These are phyloP conservation scores for Beauveria sp. DNA, from an alignment of 2,329 filamentous ascomycete species.

Conservation along the genomic window DNA sequence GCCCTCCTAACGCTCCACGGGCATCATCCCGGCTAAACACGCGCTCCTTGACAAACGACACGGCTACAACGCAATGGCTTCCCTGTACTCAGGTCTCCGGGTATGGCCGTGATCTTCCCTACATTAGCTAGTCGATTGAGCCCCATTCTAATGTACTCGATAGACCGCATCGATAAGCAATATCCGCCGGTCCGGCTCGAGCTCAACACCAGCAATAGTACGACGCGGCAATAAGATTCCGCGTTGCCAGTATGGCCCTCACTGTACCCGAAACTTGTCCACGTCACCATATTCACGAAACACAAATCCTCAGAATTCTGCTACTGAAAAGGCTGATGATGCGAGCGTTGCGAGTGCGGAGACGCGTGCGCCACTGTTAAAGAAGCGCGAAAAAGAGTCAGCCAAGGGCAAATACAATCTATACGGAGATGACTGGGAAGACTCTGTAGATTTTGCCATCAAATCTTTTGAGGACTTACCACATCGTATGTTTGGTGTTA, in stretches of 20 bases:
- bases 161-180: background rate
- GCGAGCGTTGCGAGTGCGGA: background rate
- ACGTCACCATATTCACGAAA: background rate
- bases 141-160: background rate
- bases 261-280: background rate
- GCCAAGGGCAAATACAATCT: constrained; percentile 27
- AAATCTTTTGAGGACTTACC: constrained; percentile 38
- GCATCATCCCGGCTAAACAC: background rate
- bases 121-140: background rate
- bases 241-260: background rate
- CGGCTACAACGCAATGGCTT: background rate
- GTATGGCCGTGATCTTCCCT: background rate
- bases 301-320: background rate
- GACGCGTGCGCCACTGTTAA: background rate
- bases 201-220: background rate
- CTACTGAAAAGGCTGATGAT: background rate
- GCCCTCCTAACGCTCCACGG: background rate
- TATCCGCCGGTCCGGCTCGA: background rate
- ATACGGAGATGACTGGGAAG: constrained; percentile 36
- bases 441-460: constrained; percentile 33
- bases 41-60: background rate
- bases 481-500: constrained; percentile 68
- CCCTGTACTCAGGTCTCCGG: background rate
- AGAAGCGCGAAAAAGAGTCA: constrained; percentile 19
- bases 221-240: background rate